Evolutionary conservation across 495 filamentous ascomycete species (phyloP), one percentile per base, ranked within the genome.

Genomic region (Cercophora scortea): DNA sequence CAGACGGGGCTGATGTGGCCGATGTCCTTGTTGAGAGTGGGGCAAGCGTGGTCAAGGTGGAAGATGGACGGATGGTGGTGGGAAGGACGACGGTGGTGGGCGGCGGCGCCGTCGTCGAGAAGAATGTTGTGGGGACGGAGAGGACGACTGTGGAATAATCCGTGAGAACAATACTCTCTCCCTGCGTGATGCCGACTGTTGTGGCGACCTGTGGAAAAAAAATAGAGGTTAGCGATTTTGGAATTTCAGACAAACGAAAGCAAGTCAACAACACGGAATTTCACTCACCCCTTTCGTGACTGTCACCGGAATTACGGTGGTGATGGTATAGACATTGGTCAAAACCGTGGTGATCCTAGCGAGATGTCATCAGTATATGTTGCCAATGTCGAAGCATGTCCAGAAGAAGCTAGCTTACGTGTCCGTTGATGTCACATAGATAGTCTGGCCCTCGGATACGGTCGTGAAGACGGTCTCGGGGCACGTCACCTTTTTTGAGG

Each of bases 401-500:
- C 36, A 38, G 2, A 3, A 13, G 34, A 38, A 38, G 25, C 8
- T 38, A 16, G 35, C 60, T 42, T 61, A 61, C 19, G 73, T 75
- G 53, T 67, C 62, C n/a, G 73, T 76, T 58, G 69, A 55, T 42
- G 71, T 74, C 35, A 71, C 46, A 39, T 67, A 63, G 48, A 71
- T 52, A 25, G 72, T 76, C 34, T 49, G 55, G 48, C 71, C 72
- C 45, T 65, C 52, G 6, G 63, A 60, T 45, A 76, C 64, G 25
- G 73, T 76, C 11, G 72, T 69, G 56, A 68, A 62, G 45, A 62
- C 50, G 1, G 63, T 70, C 50, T 67, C 73, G 9, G 72, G 71
- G 63, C 67, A 72, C 9, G 67, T 66, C 35, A 71, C 57, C 55
- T 57, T 34, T 2, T 46, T 3, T 3, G 7, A n/a, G 47, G 36